Percentiles rank a stretch among this genome's conserved stretches.
Evolutionary conservation across 768 basidiomycete species (phyloP).

Genomic region (Suillus clintonianus): DNA sequence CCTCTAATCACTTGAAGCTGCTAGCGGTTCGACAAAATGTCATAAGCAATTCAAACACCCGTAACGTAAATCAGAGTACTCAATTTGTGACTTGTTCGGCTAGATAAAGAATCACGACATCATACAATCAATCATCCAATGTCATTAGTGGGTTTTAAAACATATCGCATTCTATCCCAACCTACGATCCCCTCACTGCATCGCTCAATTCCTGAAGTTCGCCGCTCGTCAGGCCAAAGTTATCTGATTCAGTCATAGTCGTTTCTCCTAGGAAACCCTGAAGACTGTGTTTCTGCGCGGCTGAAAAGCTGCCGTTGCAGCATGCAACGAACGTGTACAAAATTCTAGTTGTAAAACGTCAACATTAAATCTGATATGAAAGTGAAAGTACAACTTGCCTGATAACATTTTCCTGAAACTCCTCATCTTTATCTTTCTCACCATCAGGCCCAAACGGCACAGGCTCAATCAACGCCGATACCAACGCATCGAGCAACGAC

Average conservation of each 20-base stretch:
- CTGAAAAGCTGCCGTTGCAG: constrained; percentile 38
- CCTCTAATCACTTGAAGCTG: background rate
- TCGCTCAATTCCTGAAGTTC: constrained; percentile 23
- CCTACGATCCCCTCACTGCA: constrained; percentile 8
- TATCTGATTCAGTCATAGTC: no score
- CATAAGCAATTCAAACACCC: constrained; percentile 11
- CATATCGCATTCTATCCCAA: background rate
- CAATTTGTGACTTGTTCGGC: constrained; percentile 20
- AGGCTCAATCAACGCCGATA: constrained; percentile 55
- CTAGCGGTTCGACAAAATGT: constrained; percentile 16
- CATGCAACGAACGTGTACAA: constrained; percentile 52
- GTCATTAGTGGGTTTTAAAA: background rate
- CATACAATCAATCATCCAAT: constrained; percentile 1
- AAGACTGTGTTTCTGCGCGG: constrained; percentile 32
- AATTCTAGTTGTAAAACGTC: constrained; percentile 34
- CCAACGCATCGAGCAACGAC: constrained; percentile 48
- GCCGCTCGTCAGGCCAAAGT: constrained; percentile 7
- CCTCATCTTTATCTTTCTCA: constrained; percentile 58
- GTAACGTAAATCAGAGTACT: constrained; percentile 19
- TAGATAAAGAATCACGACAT: constrained; percentile 23
- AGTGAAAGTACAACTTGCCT: constrained; percentile 38
- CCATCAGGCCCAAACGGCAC: constrained; percentile 70
- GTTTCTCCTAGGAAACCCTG: constrained; percentile 22
- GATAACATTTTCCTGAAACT: constrained; percentile 67
- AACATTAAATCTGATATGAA: background rate